These are phyloP conservation scores for Gremmenia infestans DNA, from an alignment of 2,329 filamentous ascomycete species.

Conservation along the genomic window DNA sequence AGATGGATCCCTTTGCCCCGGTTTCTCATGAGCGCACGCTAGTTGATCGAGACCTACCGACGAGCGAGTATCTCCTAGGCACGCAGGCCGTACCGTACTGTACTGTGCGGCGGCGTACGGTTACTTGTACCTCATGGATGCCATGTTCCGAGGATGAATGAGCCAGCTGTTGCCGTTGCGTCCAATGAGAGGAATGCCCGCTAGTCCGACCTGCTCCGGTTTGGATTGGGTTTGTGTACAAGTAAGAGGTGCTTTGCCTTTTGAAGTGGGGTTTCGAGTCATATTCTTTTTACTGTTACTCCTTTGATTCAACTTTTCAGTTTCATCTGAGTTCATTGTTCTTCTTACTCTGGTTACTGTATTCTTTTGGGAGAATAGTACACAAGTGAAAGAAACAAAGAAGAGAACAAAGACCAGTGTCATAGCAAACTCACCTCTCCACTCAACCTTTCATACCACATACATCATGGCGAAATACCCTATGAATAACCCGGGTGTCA, in stretches of 20 bases:
- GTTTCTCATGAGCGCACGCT: neutral
- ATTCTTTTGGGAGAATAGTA: too few species aligned
- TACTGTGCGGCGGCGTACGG: too few species aligned
- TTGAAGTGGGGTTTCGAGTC: neutral
- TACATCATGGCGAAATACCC: constrained; percentile 37
- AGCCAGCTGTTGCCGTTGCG: neutral
- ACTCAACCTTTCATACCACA: constrained; percentile 5
- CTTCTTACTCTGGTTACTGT: too few species aligned
- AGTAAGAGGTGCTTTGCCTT: neutral
- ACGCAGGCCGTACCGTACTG: too few species aligned
- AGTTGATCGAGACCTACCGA: neutral
- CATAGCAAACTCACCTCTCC: constrained; percentile 4
- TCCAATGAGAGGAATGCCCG: too few species aligned
- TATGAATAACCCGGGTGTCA: constrained; percentile 54
- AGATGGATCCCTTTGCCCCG: neutral
- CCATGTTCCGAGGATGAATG: neutral
- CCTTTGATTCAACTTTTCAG: too few species aligned
- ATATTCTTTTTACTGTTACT: neutral
- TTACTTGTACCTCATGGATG: too few species aligned
- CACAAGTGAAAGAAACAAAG: too few species aligned
- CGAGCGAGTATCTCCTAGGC: neutral
- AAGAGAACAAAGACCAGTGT: neutral
- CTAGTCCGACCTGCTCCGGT: neutral
- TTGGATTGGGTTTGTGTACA: neutral
- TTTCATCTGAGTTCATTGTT: too few species aligned